Conservation (phyloP, 805 yeast species). For the Lipomyces kockii region DNA sequence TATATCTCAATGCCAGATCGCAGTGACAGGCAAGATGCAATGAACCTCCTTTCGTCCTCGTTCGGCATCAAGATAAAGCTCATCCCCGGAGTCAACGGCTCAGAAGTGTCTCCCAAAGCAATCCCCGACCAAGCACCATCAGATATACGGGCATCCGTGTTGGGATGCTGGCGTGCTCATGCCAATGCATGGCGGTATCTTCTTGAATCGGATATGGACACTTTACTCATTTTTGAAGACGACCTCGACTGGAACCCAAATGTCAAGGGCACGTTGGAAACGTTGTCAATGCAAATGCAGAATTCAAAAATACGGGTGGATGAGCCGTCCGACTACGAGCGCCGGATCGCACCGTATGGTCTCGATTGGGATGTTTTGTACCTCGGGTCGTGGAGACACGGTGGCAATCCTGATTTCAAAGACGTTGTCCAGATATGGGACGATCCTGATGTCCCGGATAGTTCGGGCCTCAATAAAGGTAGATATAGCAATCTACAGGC, state of each 20-base stretch:
- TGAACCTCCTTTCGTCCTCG: slow-evolving; percentile 21
- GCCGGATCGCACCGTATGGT: slow-evolving; percentile 25
- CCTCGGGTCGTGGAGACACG: slow-evolving; percentile 22
- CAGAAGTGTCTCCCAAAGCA: slow-evolving; percentile 14
- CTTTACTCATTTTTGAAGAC: slow-evolving; percentile 24
- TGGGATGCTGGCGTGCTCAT: slow-evolving; percentile 32
- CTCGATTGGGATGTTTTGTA: slow-evolving; percentile 30
- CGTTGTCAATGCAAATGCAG: slow-evolving; percentile 11
- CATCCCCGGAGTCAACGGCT: slow-evolving; percentile 23
- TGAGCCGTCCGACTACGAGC: slow-evolving; percentile 23
- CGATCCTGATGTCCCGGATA: slow-evolving; percentile 15
- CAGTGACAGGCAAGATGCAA: slow-evolving; percentile 31
- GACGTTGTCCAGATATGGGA: slow-evolving; percentile 16
- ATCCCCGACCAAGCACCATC: slow-evolving; percentile 16
- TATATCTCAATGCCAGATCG: slow-evolving; percentile 25
- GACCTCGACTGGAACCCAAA: slow-evolving; percentile 27
- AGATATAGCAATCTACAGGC: not conserved
- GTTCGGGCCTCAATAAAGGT: too few relatives aligned
- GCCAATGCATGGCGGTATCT: slow-evolving; percentile 25
- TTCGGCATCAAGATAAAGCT: slow-evolving; percentile 13
- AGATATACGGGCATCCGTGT: slow-evolving; percentile 12
- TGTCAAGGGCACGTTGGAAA: slow-evolving; percentile 17
- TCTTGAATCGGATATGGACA: slow-evolving; percentile 24
- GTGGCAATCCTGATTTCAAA: slow-evolving; percentile 15
- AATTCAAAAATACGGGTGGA: slow-evolving; percentile 12